Percentiles rank a stretch among this genome's conserved stretches.
phyloP scores from a whole-genome alignment of 2,329 filamentous ascomycete genomes.

The Venturia carpophila region DNA sequence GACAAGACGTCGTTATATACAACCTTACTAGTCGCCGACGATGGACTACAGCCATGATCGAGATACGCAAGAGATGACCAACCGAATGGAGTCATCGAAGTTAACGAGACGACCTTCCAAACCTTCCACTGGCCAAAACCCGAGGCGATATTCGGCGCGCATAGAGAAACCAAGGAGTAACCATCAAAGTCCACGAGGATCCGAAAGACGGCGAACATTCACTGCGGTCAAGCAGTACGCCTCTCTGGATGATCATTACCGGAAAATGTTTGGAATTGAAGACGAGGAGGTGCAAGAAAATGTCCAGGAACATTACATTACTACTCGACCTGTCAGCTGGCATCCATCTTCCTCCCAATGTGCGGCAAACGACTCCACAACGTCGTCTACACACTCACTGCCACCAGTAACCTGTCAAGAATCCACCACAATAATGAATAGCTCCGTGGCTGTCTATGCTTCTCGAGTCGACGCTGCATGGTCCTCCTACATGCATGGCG shows the following conservation, averaged over 20 bases:
- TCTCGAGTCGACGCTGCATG: slow-evolving; percentile 8
- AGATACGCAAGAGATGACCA: neutral
- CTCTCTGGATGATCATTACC: slow-evolving; percentile 16
- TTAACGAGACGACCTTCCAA: neutral
- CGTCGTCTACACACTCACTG: neutral
- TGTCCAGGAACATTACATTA: neutral
- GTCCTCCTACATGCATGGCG: slow-evolving; percentile 13
- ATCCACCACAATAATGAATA: neutral
- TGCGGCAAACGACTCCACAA: neutral
- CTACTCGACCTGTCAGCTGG: slow-evolving; percentile 15
- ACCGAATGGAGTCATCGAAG: slow-evolving; percentile 7
- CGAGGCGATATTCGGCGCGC: slow-evolving; percentile 9
- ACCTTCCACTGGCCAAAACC: neutral
- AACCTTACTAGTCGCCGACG: neutral
- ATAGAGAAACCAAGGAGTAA: slow-evolving; percentile 16
- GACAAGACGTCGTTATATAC: no score
- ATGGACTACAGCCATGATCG: slow-evolving; percentile 13
- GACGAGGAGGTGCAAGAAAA: slow-evolving; percentile 8
- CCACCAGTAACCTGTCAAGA: neutral
- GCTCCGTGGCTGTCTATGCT: neutral
- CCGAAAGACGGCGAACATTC: slow-evolving; percentile 1
- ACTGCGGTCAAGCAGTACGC: slow-evolving; percentile 3
- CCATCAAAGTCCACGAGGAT: slow-evolving; percentile 5
- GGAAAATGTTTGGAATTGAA: slow-evolving; percentile 15
- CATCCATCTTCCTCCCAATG: slow-evolving; percentile 11